Conservation (phyloP, 2,329 filamentous ascomycete genomes). For the Dothidotthia symphoricarpi region DNA sequence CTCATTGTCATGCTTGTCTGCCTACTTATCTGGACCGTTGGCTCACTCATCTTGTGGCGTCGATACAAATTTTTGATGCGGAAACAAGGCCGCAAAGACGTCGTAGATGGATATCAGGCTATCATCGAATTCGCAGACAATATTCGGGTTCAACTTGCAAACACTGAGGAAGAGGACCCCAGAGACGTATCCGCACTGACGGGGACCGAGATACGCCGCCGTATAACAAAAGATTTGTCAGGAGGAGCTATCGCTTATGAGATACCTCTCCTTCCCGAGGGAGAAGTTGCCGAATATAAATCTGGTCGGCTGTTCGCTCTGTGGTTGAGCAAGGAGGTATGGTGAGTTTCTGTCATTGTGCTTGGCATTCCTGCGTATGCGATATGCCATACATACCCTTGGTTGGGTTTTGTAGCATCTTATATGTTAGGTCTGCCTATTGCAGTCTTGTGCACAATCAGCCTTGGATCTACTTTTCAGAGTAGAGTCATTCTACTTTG, state of each 20-base stretch:
- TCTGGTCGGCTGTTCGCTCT: too few relatives aligned
- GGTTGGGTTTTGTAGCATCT: too few relatives aligned
- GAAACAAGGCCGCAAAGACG: constrained; percentile 2
- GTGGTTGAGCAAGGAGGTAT: neutral
- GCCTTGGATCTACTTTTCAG: neutral
- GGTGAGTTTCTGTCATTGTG: neutral
- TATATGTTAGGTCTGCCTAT: too few relatives aligned
- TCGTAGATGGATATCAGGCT: constrained; percentile 21
- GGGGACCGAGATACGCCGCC: constrained; percentile 1
- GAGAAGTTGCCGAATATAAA: too few relatives aligned
- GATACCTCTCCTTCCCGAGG: neutral
- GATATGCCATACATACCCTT: too few relatives aligned
- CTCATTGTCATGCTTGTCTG: constrained; percentile 14
- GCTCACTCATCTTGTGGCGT: constrained; percentile 18
- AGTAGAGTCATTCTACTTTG: neutral
- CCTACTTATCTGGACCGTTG: constrained; percentile 16
- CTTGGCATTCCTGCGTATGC: neutral
- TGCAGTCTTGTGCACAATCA: neutral
- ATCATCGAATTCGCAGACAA: constrained; percentile 21
- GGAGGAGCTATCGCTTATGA: constrained; percentile 20
- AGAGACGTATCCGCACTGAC: neutral
- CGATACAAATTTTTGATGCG: constrained; percentile 7
- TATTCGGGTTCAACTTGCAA: constrained; percentile 12
- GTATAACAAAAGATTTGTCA: constrained; percentile 3
- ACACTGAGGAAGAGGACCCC: constrained; percentile 1